phyloP scores from a whole-genome alignment of 805 yeast species.

The Candida ipomoeae region DNA sequence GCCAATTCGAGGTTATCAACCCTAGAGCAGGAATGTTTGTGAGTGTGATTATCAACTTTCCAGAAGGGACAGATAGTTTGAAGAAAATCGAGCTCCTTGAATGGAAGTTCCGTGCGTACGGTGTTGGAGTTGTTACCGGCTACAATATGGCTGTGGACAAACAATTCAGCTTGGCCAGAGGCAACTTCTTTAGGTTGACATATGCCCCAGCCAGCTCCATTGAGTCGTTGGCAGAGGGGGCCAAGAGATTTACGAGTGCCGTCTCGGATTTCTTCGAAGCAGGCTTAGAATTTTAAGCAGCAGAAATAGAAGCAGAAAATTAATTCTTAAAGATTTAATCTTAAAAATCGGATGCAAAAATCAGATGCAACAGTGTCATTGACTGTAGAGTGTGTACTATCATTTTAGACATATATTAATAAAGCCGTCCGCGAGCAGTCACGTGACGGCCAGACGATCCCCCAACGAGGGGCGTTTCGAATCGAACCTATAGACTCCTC shows the following conservation, averaged over 20 bases:
- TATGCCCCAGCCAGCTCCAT: constrained; percentile 28
- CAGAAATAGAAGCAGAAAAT: neutral
- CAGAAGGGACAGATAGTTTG: constrained; percentile 9
- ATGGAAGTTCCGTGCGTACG: constrained; percentile 15
- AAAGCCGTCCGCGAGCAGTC: neutral
- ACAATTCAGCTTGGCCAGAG: constrained; percentile 11
- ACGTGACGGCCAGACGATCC: neutral
- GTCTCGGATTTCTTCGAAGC: constrained; percentile 14
- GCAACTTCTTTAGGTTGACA: constrained; percentile 17
- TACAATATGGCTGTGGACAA: constrained; percentile 20
- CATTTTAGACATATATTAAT: too few relatives aligned
- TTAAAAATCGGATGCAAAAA: too few relatives aligned
- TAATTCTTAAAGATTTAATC: too few relatives aligned
- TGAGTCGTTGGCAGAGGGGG: constrained; percentile 14
- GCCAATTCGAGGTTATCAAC: constrained; percentile 20
- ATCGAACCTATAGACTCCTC: neutral
- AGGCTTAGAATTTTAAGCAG: constrained; percentile 9
- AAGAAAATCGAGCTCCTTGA: constrained; percentile 10
- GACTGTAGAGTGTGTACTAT: too few relatives aligned
- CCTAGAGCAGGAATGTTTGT: constrained; percentile 26
- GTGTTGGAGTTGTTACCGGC: constrained; percentile 13
- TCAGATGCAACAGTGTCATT: too few relatives aligned
- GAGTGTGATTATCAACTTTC: constrained; percentile 13
- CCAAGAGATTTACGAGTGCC: constrained; percentile 11
- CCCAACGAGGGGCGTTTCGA: neutral